These are phyloP conservation scores for Dalbergia cultrata DNA, from an alignment of 306 rosid genomes.

Conservation along the genomic window DNA sequence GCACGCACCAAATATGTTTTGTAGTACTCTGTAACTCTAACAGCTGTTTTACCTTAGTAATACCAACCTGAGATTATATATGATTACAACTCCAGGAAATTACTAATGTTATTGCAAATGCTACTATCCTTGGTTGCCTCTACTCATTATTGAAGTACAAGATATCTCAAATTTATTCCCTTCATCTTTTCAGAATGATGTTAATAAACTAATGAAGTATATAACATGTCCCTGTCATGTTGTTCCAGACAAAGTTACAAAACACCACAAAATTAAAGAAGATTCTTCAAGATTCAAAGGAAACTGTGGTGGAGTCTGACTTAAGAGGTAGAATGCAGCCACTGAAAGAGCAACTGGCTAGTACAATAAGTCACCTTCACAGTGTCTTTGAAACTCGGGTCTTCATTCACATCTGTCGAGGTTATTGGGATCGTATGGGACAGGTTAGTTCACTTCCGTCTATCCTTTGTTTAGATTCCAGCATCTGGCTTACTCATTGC, in stretches of 20 bases:
- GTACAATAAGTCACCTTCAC: conserved; percentile 78
- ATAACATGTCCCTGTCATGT: conserved; percentile 29
- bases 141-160: conserved; percentile 6
- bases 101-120: conserved; percentile 2
- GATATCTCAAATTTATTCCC: conserved; percentile 19
- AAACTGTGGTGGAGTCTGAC: conserved; percentile 83
- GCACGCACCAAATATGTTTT: conserved; percentile 10
- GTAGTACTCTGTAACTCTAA: conserved; percentile 13
- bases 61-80: not conserved
- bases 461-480: not conserved
- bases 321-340: conserved; percentile 86
- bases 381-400: conserved; percentile 75
- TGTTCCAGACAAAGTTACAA: conserved; percentile 82
- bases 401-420: conserved; percentile 83
- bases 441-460: conserved; percentile 61
- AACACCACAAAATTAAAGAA: conserved; percentile 88
- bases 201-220: conserved; percentile 25
- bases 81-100: not conserved
- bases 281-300: conserved; percentile 95
- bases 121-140: conserved; percentile 6
- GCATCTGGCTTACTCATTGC: conserved; percentile 16
- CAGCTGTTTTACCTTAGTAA: conserved; percentile 6
- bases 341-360: conserved; percentile 75
- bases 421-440: conserved; percentile 98
- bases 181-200: not conserved